Conservation (phyloP, 768 basidiomycete genomes). For the Lactarius sanguifluus region DNA sequence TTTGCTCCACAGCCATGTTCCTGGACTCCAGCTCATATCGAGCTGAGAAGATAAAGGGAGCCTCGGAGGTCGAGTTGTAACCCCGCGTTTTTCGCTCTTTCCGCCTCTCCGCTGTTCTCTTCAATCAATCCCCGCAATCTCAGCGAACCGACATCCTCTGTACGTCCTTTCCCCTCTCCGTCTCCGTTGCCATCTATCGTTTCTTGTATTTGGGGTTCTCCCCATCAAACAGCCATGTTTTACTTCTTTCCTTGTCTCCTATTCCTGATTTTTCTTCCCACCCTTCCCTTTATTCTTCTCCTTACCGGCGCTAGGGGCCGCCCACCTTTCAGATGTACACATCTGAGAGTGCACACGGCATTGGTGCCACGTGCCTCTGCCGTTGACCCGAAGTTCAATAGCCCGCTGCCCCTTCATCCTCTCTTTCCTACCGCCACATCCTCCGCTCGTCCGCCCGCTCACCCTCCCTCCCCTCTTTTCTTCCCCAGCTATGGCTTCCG, state of each 20-base stretch:
- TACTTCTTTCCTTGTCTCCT: neutral
- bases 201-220: slow-evolving; percentile 1
- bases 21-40: neutral
- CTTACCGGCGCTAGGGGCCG: slow-evolving; percentile 24
- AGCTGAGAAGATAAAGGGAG: slow-evolving; percentile 27
- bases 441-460: slow-evolving; percentile 20
- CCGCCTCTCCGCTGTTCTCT: slow-evolving; percentile 30
- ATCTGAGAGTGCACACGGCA: slow-evolving; percentile 15
- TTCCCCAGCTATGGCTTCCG: slow-evolving; percentile 29
- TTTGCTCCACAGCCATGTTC: neutral
- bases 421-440: slow-evolving; percentile 29
- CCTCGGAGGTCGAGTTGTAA: slow-evolving; percentile 28
- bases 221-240: neutral
- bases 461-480: slow-evolving; percentile 6
- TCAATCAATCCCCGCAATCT: slow-evolving; percentile 30
- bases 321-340: slow-evolving; percentile 2
- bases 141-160: slow-evolving; percentile 28
- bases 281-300: slow-evolving; percentile 4
- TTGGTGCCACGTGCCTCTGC: slow-evolving; percentile 27
- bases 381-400: slow-evolving; percentile 21
- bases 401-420: slow-evolving; percentile 27
- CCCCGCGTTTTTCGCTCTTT: slow-evolving; percentile 30
- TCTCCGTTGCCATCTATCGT: slow-evolving; percentile 3
- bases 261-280: neutral
- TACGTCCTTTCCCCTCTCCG: slow-evolving; percentile 24